Evolutionary conservation across 2,329 filamentous ascomycete genomes (phyloP).

Genomic region (Hortaea werneckii): DNA sequence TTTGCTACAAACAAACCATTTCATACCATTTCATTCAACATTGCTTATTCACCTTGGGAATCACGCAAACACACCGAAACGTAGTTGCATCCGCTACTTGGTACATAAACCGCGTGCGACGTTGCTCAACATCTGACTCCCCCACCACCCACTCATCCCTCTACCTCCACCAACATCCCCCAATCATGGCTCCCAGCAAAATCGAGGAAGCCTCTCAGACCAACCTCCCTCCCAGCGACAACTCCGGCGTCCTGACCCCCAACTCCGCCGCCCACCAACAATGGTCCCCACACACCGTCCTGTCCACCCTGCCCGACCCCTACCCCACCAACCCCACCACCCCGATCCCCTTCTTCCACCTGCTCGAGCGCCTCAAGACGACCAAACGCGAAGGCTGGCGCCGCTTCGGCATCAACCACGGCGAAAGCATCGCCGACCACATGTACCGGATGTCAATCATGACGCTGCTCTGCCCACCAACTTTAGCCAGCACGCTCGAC

Average conservation of each 20-base stretch:
- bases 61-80: too few relatives aligned
- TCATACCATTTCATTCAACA: too few relatives aligned
- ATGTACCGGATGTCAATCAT: constrained; percentile 99
- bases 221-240: constrained; percentile 28
- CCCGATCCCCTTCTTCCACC: constrained; percentile 85
- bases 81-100: neutral
- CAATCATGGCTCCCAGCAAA: constrained; percentile 4
- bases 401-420: constrained; percentile 63
- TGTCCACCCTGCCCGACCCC: constrained; percentile 51
- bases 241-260: neutral
- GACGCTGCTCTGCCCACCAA: constrained; percentile 76
- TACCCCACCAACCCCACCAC: constrained; percentile 54
- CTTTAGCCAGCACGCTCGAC: constrained; percentile 62
- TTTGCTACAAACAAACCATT: too few relatives aligned
- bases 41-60: too few relatives aligned
- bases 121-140: neutral
- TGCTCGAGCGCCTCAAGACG: constrained; percentile 88
- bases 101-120: neutral
- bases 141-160: too few relatives aligned
- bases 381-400: constrained; percentile 95
- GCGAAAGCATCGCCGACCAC: constrained; percentile 93
- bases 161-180: too few relatives aligned
- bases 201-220: constrained; percentile 20
- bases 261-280: constrained; percentile 13
- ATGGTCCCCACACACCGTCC: constrained; percentile 44